phyloP scores from a whole-genome alignment of 1,284 basidiomycete genomes.

The Rhizopogon parksii region DNA sequence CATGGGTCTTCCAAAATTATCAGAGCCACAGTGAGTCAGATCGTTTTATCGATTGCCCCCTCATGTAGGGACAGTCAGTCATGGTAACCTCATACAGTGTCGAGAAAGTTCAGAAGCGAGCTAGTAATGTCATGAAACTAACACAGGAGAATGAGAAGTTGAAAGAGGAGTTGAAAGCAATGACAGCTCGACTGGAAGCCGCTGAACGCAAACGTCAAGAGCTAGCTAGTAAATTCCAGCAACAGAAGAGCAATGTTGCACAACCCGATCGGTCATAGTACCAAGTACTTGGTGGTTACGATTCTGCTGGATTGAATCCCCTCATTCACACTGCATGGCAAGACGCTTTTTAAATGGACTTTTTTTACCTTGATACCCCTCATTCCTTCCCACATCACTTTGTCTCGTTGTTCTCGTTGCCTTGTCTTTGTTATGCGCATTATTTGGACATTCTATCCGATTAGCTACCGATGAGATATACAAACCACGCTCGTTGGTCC shows the following conservation, averaged over 20 bases:
- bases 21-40: conserved; percentile 30
- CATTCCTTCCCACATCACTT: neutral
- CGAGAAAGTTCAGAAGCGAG: conserved; percentile 64
- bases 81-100: conserved; percentile 33
- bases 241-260: conserved; percentile 14
- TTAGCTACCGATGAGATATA: conserved; percentile 1
- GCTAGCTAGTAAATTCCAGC: conserved; percentile 37
- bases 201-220: conserved; percentile 60
- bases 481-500: neutral
- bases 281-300: neutral
- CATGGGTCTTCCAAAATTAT: conserved; percentile 18
- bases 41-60: conserved; percentile 12
- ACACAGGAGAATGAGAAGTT: conserved; percentile 73
- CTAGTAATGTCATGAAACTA: conserved; percentile 67
- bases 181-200: conserved; percentile 67
- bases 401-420: neutral
- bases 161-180: conserved; percentile 63
- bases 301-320: too few species aligned
- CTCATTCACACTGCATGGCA: neutral
- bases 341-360: neutral
- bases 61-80: conserved; percentile 18
- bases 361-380: neutral
- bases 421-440: neutral
- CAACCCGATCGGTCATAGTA: conserved; percentile 10
- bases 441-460: conserved; percentile 2